These are phyloP conservation scores for Diaporthe vaccinii DNA, from an alignment of 2,329 filamentous ascomycete genomes.

Conservation along the genomic window DNA sequence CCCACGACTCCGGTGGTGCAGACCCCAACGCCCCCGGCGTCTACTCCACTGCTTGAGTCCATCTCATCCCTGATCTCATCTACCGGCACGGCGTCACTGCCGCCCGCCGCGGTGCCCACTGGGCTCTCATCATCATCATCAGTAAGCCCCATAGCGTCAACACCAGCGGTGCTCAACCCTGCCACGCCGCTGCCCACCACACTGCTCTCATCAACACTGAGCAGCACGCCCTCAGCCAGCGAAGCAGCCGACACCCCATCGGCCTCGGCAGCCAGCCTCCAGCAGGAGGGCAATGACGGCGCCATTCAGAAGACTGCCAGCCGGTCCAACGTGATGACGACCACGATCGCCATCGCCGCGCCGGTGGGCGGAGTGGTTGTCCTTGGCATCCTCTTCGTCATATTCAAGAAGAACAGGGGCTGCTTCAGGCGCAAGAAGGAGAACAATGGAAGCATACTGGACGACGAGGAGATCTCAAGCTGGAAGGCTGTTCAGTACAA, in stretches of 20 bases:
- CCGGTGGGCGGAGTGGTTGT: constrained; percentile 37
- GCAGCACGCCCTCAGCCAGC: not conserved
- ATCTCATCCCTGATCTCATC: constrained; percentile 37
- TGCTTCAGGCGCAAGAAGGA: constrained; percentile 32
- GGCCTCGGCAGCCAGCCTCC: constrained; percentile 4
- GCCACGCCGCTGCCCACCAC: constrained; percentile 1
- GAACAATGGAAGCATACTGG: constrained; percentile 15
- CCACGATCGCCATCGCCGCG: constrained; percentile 36
- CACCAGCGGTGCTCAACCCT: not conserved
- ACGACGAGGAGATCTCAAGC: constrained; percentile 34
- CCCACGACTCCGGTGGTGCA: not conserved
- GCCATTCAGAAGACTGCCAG: not conserved
- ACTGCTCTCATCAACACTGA: constrained; percentile 23
- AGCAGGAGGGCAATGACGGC: constrained; percentile 16
- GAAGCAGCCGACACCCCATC: not conserved
- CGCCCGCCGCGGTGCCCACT: not conserved
- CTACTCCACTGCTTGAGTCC: constrained; percentile 34
- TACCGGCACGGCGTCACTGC: constrained; percentile 24
- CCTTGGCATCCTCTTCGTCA: constrained; percentile 16
- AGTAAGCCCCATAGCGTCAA: not conserved
- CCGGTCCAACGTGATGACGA: constrained; percentile 20
- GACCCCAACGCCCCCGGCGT: not conserved
- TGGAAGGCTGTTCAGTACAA: constrained; percentile 24
- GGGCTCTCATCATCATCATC: not conserved
- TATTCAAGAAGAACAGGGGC: constrained; percentile 39